Evolutionary conservation across 768 basidiomycete species (phyloP), one percentile per base, ranked within the genome.

Genomic region (Udeniomyces megalosporus): DNA sequence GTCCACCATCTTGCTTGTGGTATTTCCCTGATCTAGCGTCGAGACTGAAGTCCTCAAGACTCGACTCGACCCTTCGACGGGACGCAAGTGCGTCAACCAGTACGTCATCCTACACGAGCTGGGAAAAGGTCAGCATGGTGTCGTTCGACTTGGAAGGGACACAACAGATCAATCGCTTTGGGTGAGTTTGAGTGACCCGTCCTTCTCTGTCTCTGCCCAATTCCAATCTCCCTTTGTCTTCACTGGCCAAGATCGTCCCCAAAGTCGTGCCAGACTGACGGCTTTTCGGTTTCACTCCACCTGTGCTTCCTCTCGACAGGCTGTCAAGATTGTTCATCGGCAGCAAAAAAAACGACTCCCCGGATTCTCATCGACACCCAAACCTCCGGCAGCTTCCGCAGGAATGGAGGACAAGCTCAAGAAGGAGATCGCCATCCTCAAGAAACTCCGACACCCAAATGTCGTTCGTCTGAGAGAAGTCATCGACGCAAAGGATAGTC

Each of bases 351-450:
- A 79, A 68, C 82, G 82, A 70, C 80, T 82, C 62, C 79, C 84
- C 70, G 79, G 77, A 53, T 72, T 75, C 48, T 76, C 79, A 28
- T 63, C 61, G 29, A 22, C 35, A 24, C 35, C 32, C 20, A 49
- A 57, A 22, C 26, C 44, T 3, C 47, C 31, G 24, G 51, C 52
- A 45, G 42, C 42, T 29, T 53, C 60, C 24, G 52, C 29, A 14
- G 29, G 44, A 32, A 61, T 54, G 29, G 60, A 61, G 31, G 50
- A 61, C 45, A 61, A 61, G 76, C 89, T 95, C 66, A 79, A 82
- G 67, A 84, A 84, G 73, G 93, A 97, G 75, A 91, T 97, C 63
- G 95, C 95, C 2, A 92, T 97, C 73, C 95, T 99, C 88, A 97
- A 96, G 78, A 92, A 95, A 71, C 85, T 88, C 69, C 77, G 83